Conservation (phyloP, 2,329 filamentous ascomycete genomes). For the Dendryphion nanum region DNA sequence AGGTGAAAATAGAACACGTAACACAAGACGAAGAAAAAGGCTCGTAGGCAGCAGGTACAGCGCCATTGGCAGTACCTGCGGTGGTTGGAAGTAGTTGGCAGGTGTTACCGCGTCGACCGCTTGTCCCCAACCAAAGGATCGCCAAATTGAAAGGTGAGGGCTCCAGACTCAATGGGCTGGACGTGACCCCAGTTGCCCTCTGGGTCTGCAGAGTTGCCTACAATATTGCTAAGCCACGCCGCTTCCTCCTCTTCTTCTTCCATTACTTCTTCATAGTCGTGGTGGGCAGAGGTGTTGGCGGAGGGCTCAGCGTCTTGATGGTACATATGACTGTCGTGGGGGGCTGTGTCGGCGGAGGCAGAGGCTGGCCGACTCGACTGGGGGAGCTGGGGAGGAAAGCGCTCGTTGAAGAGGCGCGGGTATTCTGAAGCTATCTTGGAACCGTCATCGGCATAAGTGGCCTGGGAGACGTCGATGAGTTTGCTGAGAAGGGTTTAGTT, state of each 20-base stretch:
- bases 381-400: slow-evolving; percentile 33
- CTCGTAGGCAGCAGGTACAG: too few species aligned
- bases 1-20: too few species aligned
- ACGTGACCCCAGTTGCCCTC: slow-evolving; percentile 32
- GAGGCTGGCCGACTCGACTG: slow-evolving; percentile 22
- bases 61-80: too few species aligned
- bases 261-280: too few species aligned
- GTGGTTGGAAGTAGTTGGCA: too few species aligned
- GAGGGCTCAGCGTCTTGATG: too few species aligned
- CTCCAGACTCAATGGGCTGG: slow-evolving; percentile 29
- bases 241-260: slow-evolving; percentile 32
- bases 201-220: slow-evolving; percentile 22
- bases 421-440: slow-evolving; percentile 41
- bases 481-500: slow-evolving; percentile 40
- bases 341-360: slow-evolving; percentile 11
- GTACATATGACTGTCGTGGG: too few species aligned
- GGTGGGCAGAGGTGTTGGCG: too few species aligned
- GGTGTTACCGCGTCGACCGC: slow-evolving; percentile 8
- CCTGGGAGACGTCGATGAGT: slow-evolving; percentile 50
- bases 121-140: slow-evolving; percentile 22
- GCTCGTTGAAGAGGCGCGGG: slow-evolving; percentile 43
- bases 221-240: slow-evolving; percentile 31
- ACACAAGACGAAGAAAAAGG: neutral
- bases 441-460: slow-evolving; percentile 37
- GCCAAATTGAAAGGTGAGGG: slow-evolving; percentile 40